These are phyloP conservation scores for Grammothele lineata DNA, from an alignment of 768 basidiomycete species.

Conservation along the genomic window DNA sequence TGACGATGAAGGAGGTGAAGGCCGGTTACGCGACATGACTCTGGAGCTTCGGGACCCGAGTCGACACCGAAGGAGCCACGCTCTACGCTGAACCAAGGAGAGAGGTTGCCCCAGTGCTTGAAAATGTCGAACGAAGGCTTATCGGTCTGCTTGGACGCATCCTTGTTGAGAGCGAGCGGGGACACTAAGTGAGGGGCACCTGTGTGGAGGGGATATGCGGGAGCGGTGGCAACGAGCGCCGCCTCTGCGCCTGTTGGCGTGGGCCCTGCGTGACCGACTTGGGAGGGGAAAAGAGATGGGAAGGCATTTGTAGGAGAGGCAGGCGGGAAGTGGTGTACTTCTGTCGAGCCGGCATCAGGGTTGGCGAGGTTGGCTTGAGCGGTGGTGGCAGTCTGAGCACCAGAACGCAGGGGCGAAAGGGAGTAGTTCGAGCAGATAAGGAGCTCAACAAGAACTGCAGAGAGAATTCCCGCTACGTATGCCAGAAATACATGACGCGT, in stretches of 20 bases:
- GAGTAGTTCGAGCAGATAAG: slow-evolving; percentile 40
- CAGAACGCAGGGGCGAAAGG: slow-evolving; percentile 18
- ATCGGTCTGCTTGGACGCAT: slow-evolving; percentile 7
- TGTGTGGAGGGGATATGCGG: slow-evolving; percentile 73
- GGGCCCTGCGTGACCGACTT: slow-evolving; percentile 71
- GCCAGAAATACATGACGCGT: slow-evolving; percentile 13
- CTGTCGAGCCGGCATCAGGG: slow-evolving; percentile 70
- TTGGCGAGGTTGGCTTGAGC: slow-evolving; percentile 42
- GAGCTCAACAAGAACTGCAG: slow-evolving; percentile 48
- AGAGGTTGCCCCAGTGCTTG: slow-evolving; percentile 79
- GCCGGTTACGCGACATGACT: slow-evolving; percentile 66
- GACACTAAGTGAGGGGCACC: slow-evolving; percentile 64
- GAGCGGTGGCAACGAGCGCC: slow-evolving; percentile 67
- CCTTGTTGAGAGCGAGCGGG: slow-evolving; percentile 25
- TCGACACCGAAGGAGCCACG: slow-evolving; percentile 66
- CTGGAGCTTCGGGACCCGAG: slow-evolving; percentile 64
- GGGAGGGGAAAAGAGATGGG: slow-evolving; percentile 70
- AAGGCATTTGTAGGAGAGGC: slow-evolving; percentile 65
- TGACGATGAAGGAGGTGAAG: slow-evolving; percentile 80
- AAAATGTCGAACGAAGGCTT: slow-evolving; percentile 55
- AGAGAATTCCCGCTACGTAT: slow-evolving; percentile 42
- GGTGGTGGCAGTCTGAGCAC: slow-evolving; percentile 1
- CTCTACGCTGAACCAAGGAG: slow-evolving; percentile 80
- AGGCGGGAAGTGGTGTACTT: slow-evolving; percentile 68
- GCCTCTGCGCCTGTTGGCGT: slow-evolving; percentile 82